These are phyloP conservation scores for Lepidium africanum DNA, from an alignment of 345 rosid species.

Conservation along the genomic window DNA sequence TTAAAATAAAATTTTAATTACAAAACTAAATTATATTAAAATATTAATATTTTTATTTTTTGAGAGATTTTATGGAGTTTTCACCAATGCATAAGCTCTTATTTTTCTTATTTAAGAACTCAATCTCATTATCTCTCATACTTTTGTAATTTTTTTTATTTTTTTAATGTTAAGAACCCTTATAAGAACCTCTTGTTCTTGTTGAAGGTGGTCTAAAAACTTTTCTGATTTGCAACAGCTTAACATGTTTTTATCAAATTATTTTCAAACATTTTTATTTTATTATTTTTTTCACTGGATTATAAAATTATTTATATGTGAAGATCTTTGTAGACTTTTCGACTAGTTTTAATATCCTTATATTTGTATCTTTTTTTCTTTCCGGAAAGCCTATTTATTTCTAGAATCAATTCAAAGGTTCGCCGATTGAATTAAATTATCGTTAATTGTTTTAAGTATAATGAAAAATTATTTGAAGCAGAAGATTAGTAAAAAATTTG, in stretches of 20 bases:
- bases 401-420: neutral
- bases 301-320: neutral
- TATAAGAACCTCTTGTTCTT: too few relatives aligned
- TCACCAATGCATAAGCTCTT: too few relatives aligned
- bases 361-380: neutral
- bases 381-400: neutral
- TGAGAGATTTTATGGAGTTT: too few relatives aligned
- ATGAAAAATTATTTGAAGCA: neutral
- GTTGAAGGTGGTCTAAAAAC: too few relatives aligned
- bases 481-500: too few relatives aligned
- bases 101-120: too few relatives aligned
- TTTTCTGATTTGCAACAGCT: slow-evolving; percentile 10
- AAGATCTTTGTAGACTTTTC: neutral
- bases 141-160: too few relatives aligned
- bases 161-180: too few relatives aligned
- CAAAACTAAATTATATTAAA: too few relatives aligned
- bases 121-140: too few relatives aligned
- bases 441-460: neutral
- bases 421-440: neutral
- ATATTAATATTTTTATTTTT: too few relatives aligned
- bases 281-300: neutral
- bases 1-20: too few relatives aligned
- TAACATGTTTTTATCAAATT: neutral
- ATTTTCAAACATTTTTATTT: neutral
- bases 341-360: neutral